These are phyloP conservation scores for Volvariella volvacea DNA, from an alignment of 1,284 basidiomycete genomes.

Conservation along the genomic window DNA sequence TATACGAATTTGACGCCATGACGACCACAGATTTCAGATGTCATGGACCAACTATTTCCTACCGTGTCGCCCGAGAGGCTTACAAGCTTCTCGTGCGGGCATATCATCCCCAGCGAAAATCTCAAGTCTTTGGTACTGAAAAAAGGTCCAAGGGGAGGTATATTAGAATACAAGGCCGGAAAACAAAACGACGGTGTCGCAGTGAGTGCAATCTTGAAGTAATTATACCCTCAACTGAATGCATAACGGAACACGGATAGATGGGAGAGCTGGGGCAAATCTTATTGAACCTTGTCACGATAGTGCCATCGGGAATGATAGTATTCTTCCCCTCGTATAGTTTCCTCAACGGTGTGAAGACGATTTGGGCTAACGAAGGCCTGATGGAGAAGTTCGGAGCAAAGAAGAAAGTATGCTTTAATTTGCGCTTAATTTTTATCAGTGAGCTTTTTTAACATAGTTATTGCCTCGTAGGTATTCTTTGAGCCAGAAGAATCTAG, in stretches of 20 bases:
- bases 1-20: not conserved
- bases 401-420: constrained; percentile 68
- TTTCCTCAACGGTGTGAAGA: constrained; percentile 68
- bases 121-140: constrained; percentile 75
- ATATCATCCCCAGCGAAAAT: constrained; percentile 83
- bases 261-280: constrained; percentile 82
- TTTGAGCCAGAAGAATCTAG: constrained; percentile 78
- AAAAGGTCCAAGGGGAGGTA: constrained; percentile 71
- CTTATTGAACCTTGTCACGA: constrained; percentile 69
- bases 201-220: constrained; percentile 33
- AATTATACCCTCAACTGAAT: no score
- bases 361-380: constrained; percentile 61
- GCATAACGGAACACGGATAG: constrained; percentile 28
- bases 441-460: not conserved
- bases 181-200: constrained; percentile 64
- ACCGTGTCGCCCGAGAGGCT: constrained; percentile 57
- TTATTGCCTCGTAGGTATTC: constrained; percentile 55
- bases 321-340: constrained; percentile 94
- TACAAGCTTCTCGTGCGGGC: constrained; percentile 83
- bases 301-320: constrained; percentile 86
- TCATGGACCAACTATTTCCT: constrained; percentile 79
- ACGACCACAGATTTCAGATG: constrained; percentile 73
- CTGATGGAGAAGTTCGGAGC: constrained; percentile 53
- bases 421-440: not conserved
- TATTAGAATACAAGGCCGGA: constrained; percentile 81